Conservation (phyloP, 208 protist species). For the Herpetomonas muscarum region DNA sequence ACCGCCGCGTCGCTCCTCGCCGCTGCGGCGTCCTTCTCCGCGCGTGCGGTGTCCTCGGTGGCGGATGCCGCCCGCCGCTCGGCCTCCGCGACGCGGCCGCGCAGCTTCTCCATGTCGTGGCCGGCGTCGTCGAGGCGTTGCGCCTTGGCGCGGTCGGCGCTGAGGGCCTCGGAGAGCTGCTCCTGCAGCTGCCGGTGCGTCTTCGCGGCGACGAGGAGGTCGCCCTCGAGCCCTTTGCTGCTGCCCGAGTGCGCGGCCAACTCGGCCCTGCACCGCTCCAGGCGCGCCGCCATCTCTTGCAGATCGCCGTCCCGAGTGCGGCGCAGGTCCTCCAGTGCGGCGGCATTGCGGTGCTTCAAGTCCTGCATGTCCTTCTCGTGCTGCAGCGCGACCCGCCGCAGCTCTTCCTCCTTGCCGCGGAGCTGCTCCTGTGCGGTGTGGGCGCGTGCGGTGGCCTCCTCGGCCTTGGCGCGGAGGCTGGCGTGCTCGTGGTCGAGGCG, state of each 20-base stretch:
- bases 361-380: slow-evolving; percentile 48
- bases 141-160: slow-evolving; percentile 10
- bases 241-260: slow-evolving; percentile 41
- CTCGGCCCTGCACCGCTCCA: slow-evolving; percentile 39
- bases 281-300: slow-evolving; percentile 33
- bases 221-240: slow-evolving; percentile 35
- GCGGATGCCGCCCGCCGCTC: slow-evolving; percentile 7
- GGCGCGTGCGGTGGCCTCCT: slow-evolving; percentile 23
- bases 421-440: slow-evolving; percentile 40
- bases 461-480: slow-evolving; percentile 20
- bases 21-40: slow-evolving; percentile 17
- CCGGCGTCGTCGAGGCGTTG: slow-evolving; percentile 8
- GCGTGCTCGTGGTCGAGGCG: slow-evolving; percentile 30
- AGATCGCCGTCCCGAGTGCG: slow-evolving; percentile 36
- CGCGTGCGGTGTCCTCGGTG: slow-evolving; percentile 20
- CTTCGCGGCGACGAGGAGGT: slow-evolving; percentile 33
- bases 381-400: slow-evolving; percentile 21
- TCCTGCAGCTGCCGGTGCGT: slow-evolving; percentile 23
- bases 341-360: slow-evolving; percentile 23
- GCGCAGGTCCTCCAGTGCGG: slow-evolving; percentile 26
- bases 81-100: slow-evolving; percentile 13
- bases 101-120: slow-evolving; percentile 25
- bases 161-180: slow-evolving; percentile 18
- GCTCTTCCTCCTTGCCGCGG: slow-evolving; percentile 48
- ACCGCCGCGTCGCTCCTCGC: slow-evolving; percentile 16